phyloP scores from a whole-genome alignment of 2,329 filamentous ascomycete species.

The Colletotrichum salicis region DNA sequence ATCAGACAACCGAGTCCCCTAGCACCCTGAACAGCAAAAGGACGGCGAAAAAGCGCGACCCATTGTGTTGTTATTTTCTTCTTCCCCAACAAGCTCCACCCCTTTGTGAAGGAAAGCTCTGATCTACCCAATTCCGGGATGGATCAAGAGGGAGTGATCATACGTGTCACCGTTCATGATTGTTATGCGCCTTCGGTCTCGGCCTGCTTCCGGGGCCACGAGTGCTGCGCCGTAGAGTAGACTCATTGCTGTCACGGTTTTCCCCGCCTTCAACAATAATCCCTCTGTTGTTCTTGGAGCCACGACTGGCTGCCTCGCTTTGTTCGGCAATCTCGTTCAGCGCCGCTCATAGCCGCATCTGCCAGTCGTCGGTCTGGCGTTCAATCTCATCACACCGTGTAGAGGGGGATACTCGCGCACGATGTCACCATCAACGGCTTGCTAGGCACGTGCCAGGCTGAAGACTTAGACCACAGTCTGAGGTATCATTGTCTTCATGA shows the following conservation, averaged over 20 bases:
- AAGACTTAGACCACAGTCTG: background rate
- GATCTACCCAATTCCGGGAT: background rate
- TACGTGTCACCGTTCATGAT: background rate
- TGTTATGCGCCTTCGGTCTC: background rate
- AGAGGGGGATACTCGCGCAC: background rate
- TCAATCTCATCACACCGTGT: background rate
- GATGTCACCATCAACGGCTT: background rate
- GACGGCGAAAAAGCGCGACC: constrained; percentile 4
- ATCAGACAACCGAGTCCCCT: constrained; percentile 33
- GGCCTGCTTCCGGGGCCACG: background rate
- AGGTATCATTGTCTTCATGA: background rate
- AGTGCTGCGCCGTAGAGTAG: background rate
- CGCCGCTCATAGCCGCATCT: background rate
- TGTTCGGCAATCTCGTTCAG: background rate
- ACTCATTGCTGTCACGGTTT: background rate
- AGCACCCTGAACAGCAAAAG: background rate
- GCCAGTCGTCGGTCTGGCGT: background rate
- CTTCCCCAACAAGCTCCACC: background rate
- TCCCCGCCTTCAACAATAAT: background rate
- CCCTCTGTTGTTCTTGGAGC: background rate
- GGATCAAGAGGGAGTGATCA: background rate
- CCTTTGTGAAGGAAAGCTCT: background rate
- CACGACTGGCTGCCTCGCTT: background rate
- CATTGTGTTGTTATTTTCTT: constrained; percentile 18
- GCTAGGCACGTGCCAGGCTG: background rate